phyloP scores from a whole-genome alignment of 1,284 basidiomycete species.

The Papiliotrema terrestris region DNA sequence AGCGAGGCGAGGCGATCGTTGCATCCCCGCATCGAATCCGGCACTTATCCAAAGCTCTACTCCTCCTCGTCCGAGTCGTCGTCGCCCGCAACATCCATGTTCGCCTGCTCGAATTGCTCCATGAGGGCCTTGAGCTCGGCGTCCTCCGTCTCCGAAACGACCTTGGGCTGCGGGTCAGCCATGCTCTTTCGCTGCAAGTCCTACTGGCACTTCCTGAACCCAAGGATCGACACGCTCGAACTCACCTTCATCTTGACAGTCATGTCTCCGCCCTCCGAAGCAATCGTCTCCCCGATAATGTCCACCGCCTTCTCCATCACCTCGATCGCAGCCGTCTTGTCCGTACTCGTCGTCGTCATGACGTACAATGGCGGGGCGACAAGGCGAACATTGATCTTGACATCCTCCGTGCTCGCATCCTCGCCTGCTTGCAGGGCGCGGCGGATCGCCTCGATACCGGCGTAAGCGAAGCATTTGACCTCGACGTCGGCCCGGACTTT shows the following conservation, averaged over 20 bases:
- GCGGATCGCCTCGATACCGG: conserved; percentile 98
- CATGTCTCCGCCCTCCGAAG: conserved; percentile 76
- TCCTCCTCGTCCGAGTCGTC: conserved; percentile 56
- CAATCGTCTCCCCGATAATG: conserved; percentile 79
- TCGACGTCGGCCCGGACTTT: conserved; percentile 98
- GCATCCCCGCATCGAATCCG: no score
- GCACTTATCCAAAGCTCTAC: no score
- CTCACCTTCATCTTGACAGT: conserved; percentile 94
- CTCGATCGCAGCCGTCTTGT: conserved; percentile 93
- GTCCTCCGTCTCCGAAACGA: conserved; percentile 94
- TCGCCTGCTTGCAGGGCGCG: conserved; percentile 87
- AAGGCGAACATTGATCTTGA: conserved; percentile 95
- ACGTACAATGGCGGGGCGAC: conserved; percentile 97
- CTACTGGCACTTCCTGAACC: neutral
- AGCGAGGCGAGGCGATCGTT: no score
- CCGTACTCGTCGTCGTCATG: conserved; percentile 90
- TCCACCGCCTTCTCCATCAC: conserved; percentile 90
- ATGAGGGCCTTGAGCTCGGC: conserved; percentile 90
- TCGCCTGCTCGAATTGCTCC: conserved; percentile 86
- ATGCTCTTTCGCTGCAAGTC: no score
- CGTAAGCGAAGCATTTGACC: conserved; percentile 92
- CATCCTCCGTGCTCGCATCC: conserved; percentile 74
- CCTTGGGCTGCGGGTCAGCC: conserved; percentile 68
- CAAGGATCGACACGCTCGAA: conserved; percentile 5
- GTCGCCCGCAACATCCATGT: conserved; percentile 90